phyloP scores from a whole-genome alignment of 768 basidiomycete species.

The Pleurotus tuoliensis region DNA sequence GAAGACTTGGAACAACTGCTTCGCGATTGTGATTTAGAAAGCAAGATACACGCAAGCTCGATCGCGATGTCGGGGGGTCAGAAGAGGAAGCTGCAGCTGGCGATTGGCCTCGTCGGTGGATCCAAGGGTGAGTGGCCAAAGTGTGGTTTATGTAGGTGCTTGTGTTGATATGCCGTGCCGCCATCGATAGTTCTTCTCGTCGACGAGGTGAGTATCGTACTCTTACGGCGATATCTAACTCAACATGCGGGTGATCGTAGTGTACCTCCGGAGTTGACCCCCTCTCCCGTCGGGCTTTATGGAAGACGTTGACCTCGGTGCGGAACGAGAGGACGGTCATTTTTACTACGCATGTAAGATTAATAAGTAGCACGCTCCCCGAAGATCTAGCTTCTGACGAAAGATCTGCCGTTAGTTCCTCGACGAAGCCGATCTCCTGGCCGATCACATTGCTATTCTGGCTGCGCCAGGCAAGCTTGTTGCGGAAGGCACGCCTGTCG shows the following conservation, averaged over 20 bases:
- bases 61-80: slow-evolving; percentile 73
- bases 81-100: slow-evolving; percentile 81
- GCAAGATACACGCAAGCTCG: slow-evolving; percentile 65
- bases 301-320: slow-evolving; percentile 68
- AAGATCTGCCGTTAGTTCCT: slow-evolving; percentile 44
- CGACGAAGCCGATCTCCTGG: slow-evolving; percentile 77
- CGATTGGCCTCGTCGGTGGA: slow-evolving; percentile 73
- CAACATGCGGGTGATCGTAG: slow-evolving; percentile 10
- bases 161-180: background rate
- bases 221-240: background rate
- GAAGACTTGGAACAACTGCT: slow-evolving; percentile 65
- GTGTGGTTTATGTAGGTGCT: no score
- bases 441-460: slow-evolving; percentile 71
- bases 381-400: background rate
- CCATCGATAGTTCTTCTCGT: slow-evolving; percentile 44
- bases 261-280: slow-evolving; percentile 84
- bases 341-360: slow-evolving; percentile 72
- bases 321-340: slow-evolving; percentile 65
- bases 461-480: slow-evolving; percentile 73
- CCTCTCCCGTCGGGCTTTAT: slow-evolving; percentile 70
- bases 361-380: background rate
- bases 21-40: slow-evolving; percentile 67
- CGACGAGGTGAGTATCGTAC: slow-evolving; percentile 35
- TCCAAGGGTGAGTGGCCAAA: slow-evolving; percentile 50
- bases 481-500: slow-evolving; percentile 69